Conservation (phyloP, 129 eudicot genomes). For the Lonicera japonica region DNA sequence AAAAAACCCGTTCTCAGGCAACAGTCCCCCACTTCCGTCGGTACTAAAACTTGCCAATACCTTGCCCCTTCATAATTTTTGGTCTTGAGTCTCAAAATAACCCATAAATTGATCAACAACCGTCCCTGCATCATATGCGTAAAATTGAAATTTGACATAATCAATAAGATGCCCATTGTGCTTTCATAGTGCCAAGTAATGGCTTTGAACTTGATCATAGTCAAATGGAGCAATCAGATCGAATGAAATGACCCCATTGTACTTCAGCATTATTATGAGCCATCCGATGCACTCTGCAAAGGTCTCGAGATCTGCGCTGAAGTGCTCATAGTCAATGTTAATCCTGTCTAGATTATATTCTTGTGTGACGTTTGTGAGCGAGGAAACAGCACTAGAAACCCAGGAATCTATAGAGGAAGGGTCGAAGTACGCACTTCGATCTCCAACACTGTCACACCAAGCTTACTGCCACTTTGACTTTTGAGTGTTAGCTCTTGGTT, state of each 20-base stretch:
- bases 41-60: conserved; percentile 33
- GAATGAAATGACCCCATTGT: conserved; percentile 46
- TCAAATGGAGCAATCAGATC: conserved; percentile 77
- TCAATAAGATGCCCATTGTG: conserved; percentile 46
- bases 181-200: conserved; percentile 71
- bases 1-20: conserved; percentile 32
- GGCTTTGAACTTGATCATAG: conserved; percentile 59
- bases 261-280: conserved; percentile 52
- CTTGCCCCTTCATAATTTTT: conserved; percentile 37
- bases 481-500: conserved; percentile 46
- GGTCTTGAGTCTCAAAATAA: conserved; percentile 27
- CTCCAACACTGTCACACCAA: conserved; percentile 70
- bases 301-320: conserved; percentile 43
- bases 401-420: conserved; percentile 54
- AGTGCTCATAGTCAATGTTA: conserved; percentile 79
- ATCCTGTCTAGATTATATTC: conserved; percentile 67
- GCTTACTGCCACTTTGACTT: conserved; percentile 66
- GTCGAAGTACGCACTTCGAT: conserved; percentile 43
- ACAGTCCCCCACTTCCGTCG: conserved; percentile 37
- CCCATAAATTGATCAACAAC: conserved; percentile 40
- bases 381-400: conserved; percentile 64
- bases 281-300: conserved; percentile 66
- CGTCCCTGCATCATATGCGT: conserved; percentile 61
- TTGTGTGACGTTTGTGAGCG: conserved; percentile 48
- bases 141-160: conserved; percentile 75